Evolutionary conservation across 164 flowering plant species (phyloP).

Genomic region (Chloranthus sessilifolius): DNA sequence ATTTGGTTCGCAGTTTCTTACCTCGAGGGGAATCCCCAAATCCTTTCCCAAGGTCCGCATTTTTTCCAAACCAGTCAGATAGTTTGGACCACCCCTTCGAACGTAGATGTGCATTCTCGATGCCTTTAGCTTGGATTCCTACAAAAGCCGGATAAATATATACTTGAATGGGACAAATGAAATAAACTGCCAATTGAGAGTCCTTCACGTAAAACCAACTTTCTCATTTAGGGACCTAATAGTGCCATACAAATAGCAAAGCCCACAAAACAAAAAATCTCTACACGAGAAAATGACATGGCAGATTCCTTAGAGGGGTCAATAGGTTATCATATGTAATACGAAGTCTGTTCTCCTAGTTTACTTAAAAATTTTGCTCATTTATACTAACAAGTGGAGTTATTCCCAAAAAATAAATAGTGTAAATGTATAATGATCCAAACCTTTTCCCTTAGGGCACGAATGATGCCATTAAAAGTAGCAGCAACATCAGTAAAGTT

Average conservation of each 20-base stretch:
- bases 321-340: too few species aligned
- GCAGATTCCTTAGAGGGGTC: too few species aligned
- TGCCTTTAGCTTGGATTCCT: slow-evolving; percentile 84
- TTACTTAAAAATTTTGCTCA: too few species aligned
- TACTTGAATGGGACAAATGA: background rate
- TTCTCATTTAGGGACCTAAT: too few species aligned
- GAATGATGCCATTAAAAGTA: slow-evolving; percentile 79
- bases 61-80: slow-evolving; percentile 78
- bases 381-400: too few species aligned
- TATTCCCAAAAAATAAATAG: too few species aligned
- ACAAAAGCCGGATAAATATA: background rate
- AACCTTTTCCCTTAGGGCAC: slow-evolving; percentile 45
- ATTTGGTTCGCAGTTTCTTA: slow-evolving; percentile 12
- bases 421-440: too few species aligned
- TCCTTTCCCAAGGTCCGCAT: slow-evolving; percentile 89
- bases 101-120: slow-evolving; percentile 87
- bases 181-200: background rate
- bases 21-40: slow-evolving; percentile 84
- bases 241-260: too few species aligned
- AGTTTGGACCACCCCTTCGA: slow-evolving; percentile 96
- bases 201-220: slow-evolving; percentile 19
- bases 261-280: too few species aligned
- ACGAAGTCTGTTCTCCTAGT: too few species aligned
- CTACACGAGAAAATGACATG: too few species aligned
- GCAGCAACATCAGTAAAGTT: slow-evolving; percentile 94